A percentile compares a stretch with the other conserved stretches of the same genome.
Evolutionary conservation across 1,139 yeast genomes (phyloP).

Genomic region (Lodderomyces parapsilosis): DNA sequence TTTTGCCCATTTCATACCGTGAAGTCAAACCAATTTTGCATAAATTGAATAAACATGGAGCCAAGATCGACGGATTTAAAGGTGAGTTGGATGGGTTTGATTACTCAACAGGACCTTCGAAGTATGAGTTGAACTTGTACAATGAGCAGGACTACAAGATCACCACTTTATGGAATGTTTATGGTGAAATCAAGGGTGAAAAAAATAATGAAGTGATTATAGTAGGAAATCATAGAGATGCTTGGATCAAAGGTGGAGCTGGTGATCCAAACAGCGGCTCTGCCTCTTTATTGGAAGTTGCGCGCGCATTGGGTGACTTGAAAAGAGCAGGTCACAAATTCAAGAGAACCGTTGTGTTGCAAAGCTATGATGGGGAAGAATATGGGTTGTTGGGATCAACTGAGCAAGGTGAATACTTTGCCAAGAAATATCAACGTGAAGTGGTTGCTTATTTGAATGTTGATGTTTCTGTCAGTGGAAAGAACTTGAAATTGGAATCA

Average conservation of each 20-base stretch:
- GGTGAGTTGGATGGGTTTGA: constrained; percentile 45
- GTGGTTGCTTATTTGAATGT: constrained; percentile 47
- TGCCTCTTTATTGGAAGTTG: constrained; percentile 42
- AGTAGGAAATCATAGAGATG: constrained; percentile 50
- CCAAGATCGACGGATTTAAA: constrained; percentile 30
- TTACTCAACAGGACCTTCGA: constrained; percentile 47
- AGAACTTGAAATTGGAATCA: constrained; percentile 30
- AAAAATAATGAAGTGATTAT: constrained; percentile 39
- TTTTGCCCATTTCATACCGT: constrained; percentile 45
- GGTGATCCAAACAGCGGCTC: constrained; percentile 51
- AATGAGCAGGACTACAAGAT: constrained; percentile 41
- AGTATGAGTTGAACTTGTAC: constrained; percentile 41
- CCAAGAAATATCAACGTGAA: constrained; percentile 32
- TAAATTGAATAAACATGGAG: constrained; percentile 43
- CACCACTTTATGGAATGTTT: constrained; percentile 45
- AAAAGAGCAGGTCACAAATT: constrained; percentile 38
- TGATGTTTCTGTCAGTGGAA: constrained; percentile 41
- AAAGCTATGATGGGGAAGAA: constrained; percentile 49
- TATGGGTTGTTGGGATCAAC: constrained; percentile 49
- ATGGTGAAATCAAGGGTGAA: constrained; percentile 46
- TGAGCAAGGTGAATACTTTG: constrained; percentile 44
- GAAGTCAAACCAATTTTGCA: constrained; percentile 47
- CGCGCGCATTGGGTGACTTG: constrained; percentile 50
- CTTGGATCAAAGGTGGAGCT: constrained; percentile 57
- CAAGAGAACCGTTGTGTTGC: constrained; percentile 40